Conservation (phyloP, 495 filamentous ascomycete genomes). For the Xylaria longipes region DNA sequence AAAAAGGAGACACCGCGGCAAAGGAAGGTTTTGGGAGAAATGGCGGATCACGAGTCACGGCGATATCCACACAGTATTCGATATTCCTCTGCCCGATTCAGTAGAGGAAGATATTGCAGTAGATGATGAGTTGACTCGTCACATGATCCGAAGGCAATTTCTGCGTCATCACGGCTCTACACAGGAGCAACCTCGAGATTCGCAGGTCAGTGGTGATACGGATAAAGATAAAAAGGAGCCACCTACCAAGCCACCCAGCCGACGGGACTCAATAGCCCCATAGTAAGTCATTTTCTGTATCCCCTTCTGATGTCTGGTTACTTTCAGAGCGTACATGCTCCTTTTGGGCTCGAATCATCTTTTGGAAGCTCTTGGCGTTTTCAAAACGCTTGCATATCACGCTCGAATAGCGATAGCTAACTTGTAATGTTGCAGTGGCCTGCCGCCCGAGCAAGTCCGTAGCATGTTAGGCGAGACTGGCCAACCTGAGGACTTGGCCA, state of each 20-base stretch:
- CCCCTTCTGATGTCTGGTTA: background rate
- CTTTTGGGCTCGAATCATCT: background rate
- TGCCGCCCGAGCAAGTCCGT: conserved; percentile 41
- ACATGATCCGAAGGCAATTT: conserved; percentile 57
- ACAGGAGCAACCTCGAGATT: conserved; percentile 32
- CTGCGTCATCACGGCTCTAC: conserved; percentile 42
- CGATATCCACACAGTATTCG: conserved; percentile 72
- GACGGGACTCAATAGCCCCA: conserved; percentile 55
- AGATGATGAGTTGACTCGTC: conserved; percentile 58
- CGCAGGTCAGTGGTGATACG: conserved; percentile 28
- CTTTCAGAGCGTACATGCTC: background rate
- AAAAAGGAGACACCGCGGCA: conserved; percentile 36
- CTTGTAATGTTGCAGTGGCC: background rate
- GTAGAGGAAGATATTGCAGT: conserved; percentile 61
- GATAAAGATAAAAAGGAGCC: conserved; percentile 8
- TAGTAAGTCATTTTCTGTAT: conserved; percentile 28
- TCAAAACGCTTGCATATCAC: background rate
- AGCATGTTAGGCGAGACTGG: conserved; percentile 43
- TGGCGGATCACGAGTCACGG: conserved; percentile 64
- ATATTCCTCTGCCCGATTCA: conserved; percentile 66
- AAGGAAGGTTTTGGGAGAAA: conserved; percentile 50
- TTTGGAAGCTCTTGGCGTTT: background rate
- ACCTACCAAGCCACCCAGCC: conserved; percentile 36
- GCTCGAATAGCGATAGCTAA: background rate
- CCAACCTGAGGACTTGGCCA: conserved; percentile 39